Conservation (phyloP, 1,139 yeast genomes). For the Zygosaccharomyces sapae region DNA sequence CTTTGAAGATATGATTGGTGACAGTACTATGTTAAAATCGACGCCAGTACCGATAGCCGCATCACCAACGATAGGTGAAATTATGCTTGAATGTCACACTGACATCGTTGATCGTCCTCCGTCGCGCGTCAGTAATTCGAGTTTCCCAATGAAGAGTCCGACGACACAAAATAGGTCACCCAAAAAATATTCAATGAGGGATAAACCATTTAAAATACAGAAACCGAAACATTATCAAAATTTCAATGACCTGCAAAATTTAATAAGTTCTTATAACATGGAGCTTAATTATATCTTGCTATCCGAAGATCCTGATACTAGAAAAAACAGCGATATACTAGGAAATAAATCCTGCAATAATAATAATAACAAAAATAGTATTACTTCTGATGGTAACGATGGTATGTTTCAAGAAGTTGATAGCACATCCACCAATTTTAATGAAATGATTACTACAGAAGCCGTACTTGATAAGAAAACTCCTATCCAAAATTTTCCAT, state of each 20-base stretch:
- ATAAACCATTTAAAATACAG: constrained; percentile 9
- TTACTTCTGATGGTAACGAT: neutral
- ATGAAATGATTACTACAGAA: neutral
- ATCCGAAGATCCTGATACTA: constrained; percentile 1
- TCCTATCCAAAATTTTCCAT: constrained; percentile 1
- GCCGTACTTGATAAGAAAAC: neutral
- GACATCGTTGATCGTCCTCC: constrained; percentile 9
- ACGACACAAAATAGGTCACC: constrained; percentile 12
- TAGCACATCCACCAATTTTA: neutral
- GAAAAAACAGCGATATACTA: neutral
- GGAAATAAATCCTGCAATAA: neutral
- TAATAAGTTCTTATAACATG: constrained; percentile 9
- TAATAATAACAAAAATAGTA: neutral
- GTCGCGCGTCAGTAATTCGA: constrained; percentile 7
- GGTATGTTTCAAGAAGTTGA: neutral
- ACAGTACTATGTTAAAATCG: neutral
- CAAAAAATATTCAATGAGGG: constrained; percentile 1
- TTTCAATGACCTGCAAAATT: constrained; percentile 7
- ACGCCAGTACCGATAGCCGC: too few species aligned
- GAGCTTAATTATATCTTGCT: constrained; percentile 11
- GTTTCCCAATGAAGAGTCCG: constrained; percentile 1
- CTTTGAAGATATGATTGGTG: constrained; percentile 1
- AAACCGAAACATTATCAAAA: constrained; percentile 4
- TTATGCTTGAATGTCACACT: constrained; percentile 5
- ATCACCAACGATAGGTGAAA: neutral